Evolutionary conservation across 768 basidiomycete genomes (phyloP), one percentile per base, ranked within the genome.

Genomic region (button mushroom (Agaricus bisporus)): DNA sequence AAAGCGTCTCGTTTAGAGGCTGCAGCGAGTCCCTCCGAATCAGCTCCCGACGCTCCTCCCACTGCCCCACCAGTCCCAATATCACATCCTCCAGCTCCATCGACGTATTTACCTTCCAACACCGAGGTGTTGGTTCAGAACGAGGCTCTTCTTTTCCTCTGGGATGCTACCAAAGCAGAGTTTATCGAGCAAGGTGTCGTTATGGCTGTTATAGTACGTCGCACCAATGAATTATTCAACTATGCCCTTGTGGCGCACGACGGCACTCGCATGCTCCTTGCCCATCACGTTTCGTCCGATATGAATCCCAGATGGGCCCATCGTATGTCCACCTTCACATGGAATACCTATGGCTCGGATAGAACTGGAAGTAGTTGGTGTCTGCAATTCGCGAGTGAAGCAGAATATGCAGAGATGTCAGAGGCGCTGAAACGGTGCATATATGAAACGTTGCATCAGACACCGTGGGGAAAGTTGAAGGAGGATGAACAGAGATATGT

Each of bases 401-500:
- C 83, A 20, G 74, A 73, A 10, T 95, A 86, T 61, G 66, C 72
- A 17, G 64, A 60, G 5, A 86, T 91, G 68, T 75, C 84, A 59
- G 69, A 72, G 29, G 72, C 74, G 1, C 91, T 93, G 61, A 82
- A 82, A 1, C 78, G 76, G 56, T 82, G 80, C 46, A 63, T 88
- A 59, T 99, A 93, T 88, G 91, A 98, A 69, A 78, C 77, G 5
- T 68, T 86, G 49, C 86, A 95, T 65, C 77, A 80, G 51, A 70
- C 76, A 15, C 73, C 82, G 5, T 98, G 89, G 84, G 73, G 71
- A 26, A 97, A 95, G 68, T 78, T 83, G 43, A 92, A 93, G 86
- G 62, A 77, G 20, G 93, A 94, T n/a, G 97, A 99, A 56, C 88
- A 86, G 68, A 76, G 72, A 32, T 99, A 98, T 65, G 82, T 91